These are phyloP conservation scores for Wickerhamomyces canadensis DNA, from an alignment of 805 yeast genomes.

Conservation along the genomic window DNA sequence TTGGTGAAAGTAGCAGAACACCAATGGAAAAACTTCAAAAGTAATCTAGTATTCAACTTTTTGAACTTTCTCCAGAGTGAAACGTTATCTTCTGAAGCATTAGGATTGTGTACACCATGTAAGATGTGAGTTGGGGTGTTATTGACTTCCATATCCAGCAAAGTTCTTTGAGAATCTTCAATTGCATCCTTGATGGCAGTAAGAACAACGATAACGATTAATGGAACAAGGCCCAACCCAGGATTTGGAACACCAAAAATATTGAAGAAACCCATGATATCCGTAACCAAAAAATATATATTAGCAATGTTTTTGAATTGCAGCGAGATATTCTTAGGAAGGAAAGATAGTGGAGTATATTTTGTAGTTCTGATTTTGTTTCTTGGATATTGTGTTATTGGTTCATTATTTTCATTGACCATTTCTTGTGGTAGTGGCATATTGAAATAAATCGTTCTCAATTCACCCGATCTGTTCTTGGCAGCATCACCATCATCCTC, in stretches of 20 bases:
- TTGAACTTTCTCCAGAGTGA: conserved; percentile 36
- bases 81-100: conserved; percentile 54
- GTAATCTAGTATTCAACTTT: conserved; percentile 2
- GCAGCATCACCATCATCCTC: conserved; percentile 29
- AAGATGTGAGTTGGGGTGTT: conserved; percentile 66
- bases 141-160: conserved; percentile 66
- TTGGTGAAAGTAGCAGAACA: conserved; percentile 24
- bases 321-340: conserved; percentile 75
- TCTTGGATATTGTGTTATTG: conserved; percentile 61
- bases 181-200: conserved; percentile 78
- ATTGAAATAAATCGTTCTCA: conserved; percentile 55
- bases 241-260: conserved; percentile 82
- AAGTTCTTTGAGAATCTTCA: conserved; percentile 74
- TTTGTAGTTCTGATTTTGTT: conserved; percentile 93
- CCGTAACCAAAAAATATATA: conserved; percentile 73
- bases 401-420: conserved; percentile 56
- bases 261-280: conserved; percentile 70
- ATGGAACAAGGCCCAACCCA: conserved; percentile 68
- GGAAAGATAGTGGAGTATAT: conserved; percentile 83
- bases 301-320: conserved; percentile 92
- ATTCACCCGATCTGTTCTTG: conserved; percentile 32
- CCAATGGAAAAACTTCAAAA: conserved; percentile 1
- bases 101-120: conserved; percentile 46
- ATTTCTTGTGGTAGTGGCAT: conserved; percentile 51
- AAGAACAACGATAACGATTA: conserved; percentile 67